Evolutionary conservation across 2,329 filamentous ascomycete genomes (phyloP), one percentile per base, ranked within the genome.

Genomic region (Alternaria viburni): DNA sequence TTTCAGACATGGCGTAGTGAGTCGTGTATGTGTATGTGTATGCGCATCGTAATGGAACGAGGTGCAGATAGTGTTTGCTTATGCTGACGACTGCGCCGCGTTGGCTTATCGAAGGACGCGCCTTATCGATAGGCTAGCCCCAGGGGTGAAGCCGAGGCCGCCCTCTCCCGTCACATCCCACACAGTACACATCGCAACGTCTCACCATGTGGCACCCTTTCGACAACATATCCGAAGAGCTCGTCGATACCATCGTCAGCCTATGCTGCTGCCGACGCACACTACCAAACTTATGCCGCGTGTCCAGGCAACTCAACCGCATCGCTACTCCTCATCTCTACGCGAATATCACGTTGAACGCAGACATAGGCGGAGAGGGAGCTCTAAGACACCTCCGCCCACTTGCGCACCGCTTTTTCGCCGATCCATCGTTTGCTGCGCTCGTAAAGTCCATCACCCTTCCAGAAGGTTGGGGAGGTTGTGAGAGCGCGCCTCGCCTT

Each of bases 1-100:
- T 12, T 19, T 45, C 26, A 30, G 64, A 41, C 59, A 65, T 65
- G 46, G 25, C 36, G 9, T n/a, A 44, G 15, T 44, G 32, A 28
- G 15, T 19, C 15, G 10, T 44, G 11, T 19, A n/a, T 11, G 10
- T 44, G 11, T 19, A n/a, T 11, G 32, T 54, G n/a, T 17, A 28
- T 44, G 49, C 28, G 49, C 30, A 52, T 52, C 19, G 49, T 17
- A 13, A 52, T 45, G 17, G 12, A 45, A 15, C 30, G 30, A 41
- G 12, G 23, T 19, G 13, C 2, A 41, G 30, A n/a, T 13, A 12
- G 30, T 8, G 15, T 32, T 41, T 25, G 23, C 50, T 43, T 26
- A 19, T 23, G 15, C 21, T 54, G 21, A 15, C 23, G 36, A 44
- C 51, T 54, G 51, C 11, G 19, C 23, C 32, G 32, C 51, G 51